Base-by-base conservation (phyloP, 164 flowering plant species). In the Aristolochia fimbriata region DNA sequence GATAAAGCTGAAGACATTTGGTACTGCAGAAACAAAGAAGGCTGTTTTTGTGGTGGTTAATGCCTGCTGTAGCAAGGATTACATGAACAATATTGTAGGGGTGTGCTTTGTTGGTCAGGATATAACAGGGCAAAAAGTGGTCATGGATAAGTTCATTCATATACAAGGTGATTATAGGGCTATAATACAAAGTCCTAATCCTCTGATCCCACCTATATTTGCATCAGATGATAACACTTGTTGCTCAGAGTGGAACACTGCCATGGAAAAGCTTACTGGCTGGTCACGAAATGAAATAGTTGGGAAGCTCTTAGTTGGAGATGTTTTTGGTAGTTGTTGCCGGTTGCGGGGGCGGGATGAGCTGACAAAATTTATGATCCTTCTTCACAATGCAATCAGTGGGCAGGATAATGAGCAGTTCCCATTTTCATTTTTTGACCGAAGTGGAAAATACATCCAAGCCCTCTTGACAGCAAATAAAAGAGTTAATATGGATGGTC, bases 21-120 rank as follows among this genome's bases (percentile, higher is more conserved):
- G 81, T 56, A 47, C 77, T 24, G 85, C 77, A 62, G 55, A 73
- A 43, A 63, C 63, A 43, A 67, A 74, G 50, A 76, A 81, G 57
- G 88, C 91, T 14, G 71, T 90, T 27, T 90, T 72, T 70, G 79
- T 93, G 50, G 88, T 93, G 53, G 95, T 90, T 49, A 93, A 93
- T 75, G 96, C 99, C 66, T 93, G 99, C 75, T 86, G 83, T 57
- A 93, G 96, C 78, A 88, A 72, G 74, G 97, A 88, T 66, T 85
- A 79, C 66, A 76, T 75, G 23, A 75, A 80, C 59, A 83, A 85
- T 56, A 85, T 93, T 31, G 89, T 93, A 57, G 99, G 99, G 41
- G 95, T 81, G 15, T 86, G 97, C 79, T 93, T 93, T 62, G 89
- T 93, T n/a, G 99, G 95, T 71, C 99, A 93, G 70, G 99, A 93